Evolutionary conservation across 768 basidiomycete genomes (phyloP), one percentile per base, ranked within the genome.

Genomic region (Podaxis sp.): DNA sequence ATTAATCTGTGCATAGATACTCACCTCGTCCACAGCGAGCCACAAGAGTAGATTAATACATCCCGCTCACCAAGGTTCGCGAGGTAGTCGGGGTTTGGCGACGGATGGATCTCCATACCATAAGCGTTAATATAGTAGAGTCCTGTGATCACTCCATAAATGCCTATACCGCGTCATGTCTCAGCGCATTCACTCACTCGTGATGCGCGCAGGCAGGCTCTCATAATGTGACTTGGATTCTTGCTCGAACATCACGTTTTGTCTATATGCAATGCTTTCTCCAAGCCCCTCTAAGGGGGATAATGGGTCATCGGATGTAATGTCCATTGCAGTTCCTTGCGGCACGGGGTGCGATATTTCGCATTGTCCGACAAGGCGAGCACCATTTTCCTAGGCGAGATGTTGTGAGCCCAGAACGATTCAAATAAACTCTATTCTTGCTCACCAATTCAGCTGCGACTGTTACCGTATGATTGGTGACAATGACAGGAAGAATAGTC

Each of bases 401-500:
- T 15, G 46, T 37, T 56, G 65, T 63, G 59, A 53, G 38, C 17
- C 43, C 61, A 24, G 29, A 63, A 64, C 50, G 54, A 38, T 52
- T 15, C 41, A 38, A 13, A 75, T 79, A 27, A 9, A 50, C 24
- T 27, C 25, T 13, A 24, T 24, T 50, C 25, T 69, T 29, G 86
- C 91, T 69, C n/a, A 80, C 80, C 63, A 96, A 80, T 74, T 96
- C 90, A 24, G 90, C 94, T 41, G 94, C 93, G 65, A 98, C 94
- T 13, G 95, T 97, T n/a, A 94, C 93, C 0, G 91, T 94, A 72
- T 94, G 93, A 73, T 94, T 96, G 12, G 96, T 98, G 43, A 96
- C 86, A 65, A 98, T 90, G 3, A 89, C 93, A 0, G 96, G 96
- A 2, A 96, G 77, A 61, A 98, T 96, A 64, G 88, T 84, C 11